Base-by-base conservation (phyloP, 176 grass and related monocot genomes). In the bread wheat (Triticum aestivum) region DNA sequence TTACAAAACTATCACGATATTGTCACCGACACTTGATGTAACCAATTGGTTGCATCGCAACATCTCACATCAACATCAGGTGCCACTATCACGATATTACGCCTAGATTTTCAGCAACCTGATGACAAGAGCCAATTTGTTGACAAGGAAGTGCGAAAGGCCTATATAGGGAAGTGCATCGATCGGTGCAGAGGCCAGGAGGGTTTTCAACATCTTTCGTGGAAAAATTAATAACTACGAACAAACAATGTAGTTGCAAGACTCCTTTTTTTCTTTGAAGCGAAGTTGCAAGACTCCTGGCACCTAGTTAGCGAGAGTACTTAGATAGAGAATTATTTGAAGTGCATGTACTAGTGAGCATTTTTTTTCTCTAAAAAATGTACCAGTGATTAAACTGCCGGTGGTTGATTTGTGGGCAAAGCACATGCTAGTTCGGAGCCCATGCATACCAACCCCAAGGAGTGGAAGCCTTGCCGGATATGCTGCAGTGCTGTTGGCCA, bases 401-500 rank as follows among this genome's bases (percentile, higher is more conserved):
- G 12, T 83, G n/a, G 47, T 38, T 47, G 27, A 38, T 78, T n/a
- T 61, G 5, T 37, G n/a, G 66, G n/a, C 41, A 24, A 18, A 54
- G 51, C 54, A n/a, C 51, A 18, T 54, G 2, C 51, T 9, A 59
- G 56, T 59, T 59, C 20, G 7, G 56, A 59, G 20, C 56, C 56
- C 56, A 59, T 59, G 56, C 56, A 17, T 20, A 90, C 65, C 66
- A 74, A 83, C 80, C 72, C 79, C 84, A 84, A 83, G 75, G 56
- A 80, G 6, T 58, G 33, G 52, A 1, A 11, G 62, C 80, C 38
- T 8, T 21, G 74, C 84, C 89, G 89, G 85, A 75, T 84, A 67
- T 61, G 67, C 89, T 84, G 85, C 75, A 79, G 75, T 49, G 81
- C 27, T 84, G 75, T 69, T 91, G 44, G 85, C 89, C 68, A 32